Percentiles rank a stretch among this genome's conserved stretches.
These are phyloP conservation scores for Aspergillus sclerotialis DNA, from an alignment of 2,329 filamentous ascomycete genomes.

Conservation along the genomic window DNA sequence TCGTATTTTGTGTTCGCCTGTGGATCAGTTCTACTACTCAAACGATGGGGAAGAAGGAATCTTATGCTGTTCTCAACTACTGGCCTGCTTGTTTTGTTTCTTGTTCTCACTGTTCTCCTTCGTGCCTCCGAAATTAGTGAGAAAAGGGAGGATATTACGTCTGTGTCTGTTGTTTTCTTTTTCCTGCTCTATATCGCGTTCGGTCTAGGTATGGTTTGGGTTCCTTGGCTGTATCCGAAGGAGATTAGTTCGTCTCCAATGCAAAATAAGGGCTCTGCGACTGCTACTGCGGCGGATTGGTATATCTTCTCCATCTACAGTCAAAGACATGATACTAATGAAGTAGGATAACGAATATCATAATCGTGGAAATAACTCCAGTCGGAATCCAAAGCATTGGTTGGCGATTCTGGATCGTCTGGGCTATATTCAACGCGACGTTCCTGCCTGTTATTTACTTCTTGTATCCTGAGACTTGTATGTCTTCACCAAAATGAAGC, in stretches of 20 bases:
- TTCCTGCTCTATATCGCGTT: slow-evolving; percentile 48
- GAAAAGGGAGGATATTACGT: slow-evolving; percentile 8
- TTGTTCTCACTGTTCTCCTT: neutral
- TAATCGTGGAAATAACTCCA: slow-evolving; percentile 40
- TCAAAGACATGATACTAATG: neutral
- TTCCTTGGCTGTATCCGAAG: slow-evolving; percentile 32
- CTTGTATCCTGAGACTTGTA: slow-evolving; percentile 28
- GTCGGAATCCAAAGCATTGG: slow-evolving; percentile 35
- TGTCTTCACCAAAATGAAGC: too few species aligned
- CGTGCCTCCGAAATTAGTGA: neutral
- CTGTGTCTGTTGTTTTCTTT: slow-evolving; percentile 43
- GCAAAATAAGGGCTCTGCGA: slow-evolving; percentile 41
- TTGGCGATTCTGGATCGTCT: slow-evolving; percentile 42
- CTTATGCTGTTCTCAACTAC: neutral
- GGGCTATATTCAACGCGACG: slow-evolving; percentile 37
- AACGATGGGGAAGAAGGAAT: neutral
- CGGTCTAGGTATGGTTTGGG: slow-evolving; percentile 38
- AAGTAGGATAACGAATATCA: slow-evolving; percentile 18
- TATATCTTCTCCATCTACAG: slow-evolving; percentile 14
- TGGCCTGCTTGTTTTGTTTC: neutral
- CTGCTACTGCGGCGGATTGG: slow-evolving; percentile 47
- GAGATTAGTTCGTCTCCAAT: slow-evolving; percentile 44
- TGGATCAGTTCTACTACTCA: neutral
- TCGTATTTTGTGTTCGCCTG: neutral
- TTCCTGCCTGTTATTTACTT: slow-evolving; percentile 45